Evolutionary conservation across 352 stramenopile species (phyloP).

Genomic region (Globisporangium alternatum): DNA sequence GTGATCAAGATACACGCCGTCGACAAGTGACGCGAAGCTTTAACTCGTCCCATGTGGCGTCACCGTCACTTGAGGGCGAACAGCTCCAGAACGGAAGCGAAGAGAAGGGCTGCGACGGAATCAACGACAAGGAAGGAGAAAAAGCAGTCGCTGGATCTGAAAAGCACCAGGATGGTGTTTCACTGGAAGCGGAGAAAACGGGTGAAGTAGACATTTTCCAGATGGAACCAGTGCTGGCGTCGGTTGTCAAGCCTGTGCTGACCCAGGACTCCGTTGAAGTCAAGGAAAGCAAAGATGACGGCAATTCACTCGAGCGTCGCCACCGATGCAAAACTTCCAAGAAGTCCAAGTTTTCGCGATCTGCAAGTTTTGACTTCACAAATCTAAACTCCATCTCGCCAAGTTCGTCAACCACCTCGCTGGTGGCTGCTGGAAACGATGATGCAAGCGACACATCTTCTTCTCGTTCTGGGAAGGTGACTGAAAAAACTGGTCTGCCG

Average conservation of each 20-base stretch:
- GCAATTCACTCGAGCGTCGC: slow-evolving; percentile 1
- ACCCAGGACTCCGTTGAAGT: slow-evolving; percentile 3
- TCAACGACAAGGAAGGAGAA: slow-evolving; percentile 13
- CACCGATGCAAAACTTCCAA: slow-evolving; percentile 18
- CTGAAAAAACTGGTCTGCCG: not conserved
- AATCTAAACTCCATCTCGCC: slow-evolving; percentile 30
- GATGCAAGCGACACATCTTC: slow-evolving; percentile 9
- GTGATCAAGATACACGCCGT: slow-evolving; percentile 5
- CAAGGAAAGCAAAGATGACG: slow-evolving; percentile 1
- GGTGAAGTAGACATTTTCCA: slow-evolving; percentile 23
- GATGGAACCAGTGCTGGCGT: slow-evolving; percentile 15
- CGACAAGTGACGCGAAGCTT: not conserved
- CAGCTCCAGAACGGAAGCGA: not conserved
- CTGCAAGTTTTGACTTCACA: slow-evolving; percentile 72
- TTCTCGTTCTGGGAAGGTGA: not conserved
- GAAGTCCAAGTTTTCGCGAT: slow-evolving; percentile 63
- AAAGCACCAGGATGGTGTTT: slow-evolving; percentile 12
- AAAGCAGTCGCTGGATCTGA: slow-evolving; percentile 23
- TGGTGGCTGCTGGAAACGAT: not conserved
- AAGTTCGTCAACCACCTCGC: slow-evolving; percentile 17
- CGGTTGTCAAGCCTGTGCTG: slow-evolving; percentile 5
- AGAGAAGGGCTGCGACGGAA: not conserved
- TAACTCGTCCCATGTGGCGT: not conserved
- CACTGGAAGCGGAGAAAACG: slow-evolving; percentile 20
- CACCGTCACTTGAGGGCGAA: not conserved